Evolutionary conservation across 371 early-diverging fungal species (phyloP).

Genomic region (Nematocida sp.): DNA sequence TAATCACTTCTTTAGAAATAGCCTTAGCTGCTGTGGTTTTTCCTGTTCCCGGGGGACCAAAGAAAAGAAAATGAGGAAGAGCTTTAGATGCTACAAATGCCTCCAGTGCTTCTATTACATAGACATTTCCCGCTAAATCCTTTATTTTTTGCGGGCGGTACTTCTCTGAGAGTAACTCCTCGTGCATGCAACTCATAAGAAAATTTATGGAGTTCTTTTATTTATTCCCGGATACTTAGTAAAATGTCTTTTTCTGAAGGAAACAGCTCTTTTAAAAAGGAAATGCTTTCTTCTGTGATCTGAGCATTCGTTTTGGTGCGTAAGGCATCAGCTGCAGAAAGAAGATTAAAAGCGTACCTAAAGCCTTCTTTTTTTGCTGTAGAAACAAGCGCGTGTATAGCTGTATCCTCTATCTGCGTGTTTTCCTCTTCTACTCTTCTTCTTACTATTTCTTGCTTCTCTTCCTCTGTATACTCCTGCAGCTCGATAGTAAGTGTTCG

Average conservation of each 20-base stretch:
- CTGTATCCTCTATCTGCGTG: conserved; percentile 85
- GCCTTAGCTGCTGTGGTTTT: conserved; percentile 93
- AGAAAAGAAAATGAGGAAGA: conserved; percentile 88
- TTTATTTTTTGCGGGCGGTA: conserved; percentile 78
- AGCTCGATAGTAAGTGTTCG: conserved; percentile 84
- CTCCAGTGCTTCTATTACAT: conserved; percentile 75
- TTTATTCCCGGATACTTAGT: not conserved
- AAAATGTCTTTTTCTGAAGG: not conserved
- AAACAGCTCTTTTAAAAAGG: not conserved
- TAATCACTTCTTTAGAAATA: conserved; percentile 76
- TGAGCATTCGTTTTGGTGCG: conserved; percentile 71
- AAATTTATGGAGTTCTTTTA: conserved; percentile 31
- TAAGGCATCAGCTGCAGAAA: conserved; percentile 80
- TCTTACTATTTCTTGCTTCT: conserved; percentile 78
- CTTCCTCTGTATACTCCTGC: conserved; percentile 75
- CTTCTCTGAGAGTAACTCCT: conserved; percentile 74
- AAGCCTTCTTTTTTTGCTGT: conserved; percentile 84
- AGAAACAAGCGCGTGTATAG: conserved; percentile 76
- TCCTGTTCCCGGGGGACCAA: conserved; percentile 96
- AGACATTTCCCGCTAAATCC: conserved; percentile 88
- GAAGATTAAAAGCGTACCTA: conserved; percentile 88
- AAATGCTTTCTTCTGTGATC: not conserved
- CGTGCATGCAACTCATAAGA: conserved; percentile 17
- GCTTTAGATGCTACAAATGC: conserved; percentile 79
- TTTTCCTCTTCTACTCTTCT: conserved; percentile 86